Conservation (phyloP, 192 early-diverging fungal genomes). For the Rhizoclosmatium sp. region DNA sequence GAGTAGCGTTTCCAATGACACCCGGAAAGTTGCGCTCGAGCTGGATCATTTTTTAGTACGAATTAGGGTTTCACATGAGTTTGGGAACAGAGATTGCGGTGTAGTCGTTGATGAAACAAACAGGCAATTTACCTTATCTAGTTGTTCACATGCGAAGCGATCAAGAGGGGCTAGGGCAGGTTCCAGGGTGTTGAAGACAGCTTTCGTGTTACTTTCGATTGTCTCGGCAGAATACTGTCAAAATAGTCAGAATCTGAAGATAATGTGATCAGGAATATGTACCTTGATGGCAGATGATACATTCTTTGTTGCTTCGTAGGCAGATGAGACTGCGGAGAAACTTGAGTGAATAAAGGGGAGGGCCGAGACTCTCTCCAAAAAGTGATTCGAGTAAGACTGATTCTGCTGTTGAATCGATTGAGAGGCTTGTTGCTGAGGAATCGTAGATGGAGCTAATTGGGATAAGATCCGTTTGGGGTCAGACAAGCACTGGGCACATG, state of each 20-base stretch:
- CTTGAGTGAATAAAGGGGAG: constrained; percentile 83
- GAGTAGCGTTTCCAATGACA: constrained; percentile 7
- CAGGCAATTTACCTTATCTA: constrained; percentile 68
- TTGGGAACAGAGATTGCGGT: too few species aligned
- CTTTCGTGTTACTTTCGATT: constrained; percentile 78
- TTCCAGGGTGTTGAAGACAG: constrained; percentile 76
- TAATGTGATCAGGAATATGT: not conserved
- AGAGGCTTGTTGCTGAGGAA: not conserved
- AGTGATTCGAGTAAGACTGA: constrained; percentile 48
- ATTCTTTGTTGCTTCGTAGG: constrained; percentile 78
- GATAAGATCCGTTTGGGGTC: not conserved
- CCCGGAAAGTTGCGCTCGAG: constrained; percentile 37
- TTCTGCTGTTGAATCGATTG: not conserved
- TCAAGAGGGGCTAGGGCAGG: constrained; percentile 71
- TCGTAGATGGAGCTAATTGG: not conserved
- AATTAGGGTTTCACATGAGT: not conserved
- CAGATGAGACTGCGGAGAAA: constrained; percentile 55
- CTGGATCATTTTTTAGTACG: constrained; percentile 6
- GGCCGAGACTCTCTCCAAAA: constrained; percentile 80
- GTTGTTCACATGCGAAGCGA: constrained; percentile 76
- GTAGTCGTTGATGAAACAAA: not conserved
- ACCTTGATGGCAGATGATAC: constrained; percentile 63
- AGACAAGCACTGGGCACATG: not conserved
- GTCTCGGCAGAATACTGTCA: constrained; percentile 71
- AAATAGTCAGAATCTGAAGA: not conserved